Conservation (phyloP, 1,284 basidiomycete genomes). For the Sanghuangporus baumii region DNA sequence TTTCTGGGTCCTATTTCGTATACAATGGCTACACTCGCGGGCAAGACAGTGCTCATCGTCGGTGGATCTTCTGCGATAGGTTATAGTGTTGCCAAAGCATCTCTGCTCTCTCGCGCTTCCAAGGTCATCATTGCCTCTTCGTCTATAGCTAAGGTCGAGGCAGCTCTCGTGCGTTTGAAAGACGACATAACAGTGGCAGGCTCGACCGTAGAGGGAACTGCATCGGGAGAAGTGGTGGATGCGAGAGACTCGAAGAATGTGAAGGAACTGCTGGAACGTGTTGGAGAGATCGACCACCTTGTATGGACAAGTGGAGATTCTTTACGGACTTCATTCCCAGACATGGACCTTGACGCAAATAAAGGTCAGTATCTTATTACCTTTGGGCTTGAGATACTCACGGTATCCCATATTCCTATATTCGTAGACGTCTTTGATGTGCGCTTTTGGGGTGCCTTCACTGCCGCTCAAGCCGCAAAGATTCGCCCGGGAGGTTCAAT, state of each 20-base stretch:
- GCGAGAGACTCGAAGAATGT: slow-evolving; percentile 8
- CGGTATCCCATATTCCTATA: neutral
- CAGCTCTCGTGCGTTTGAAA: slow-evolving; percentile 7
- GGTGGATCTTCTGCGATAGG: slow-evolving; percentile 17
- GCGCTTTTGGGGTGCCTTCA: slow-evolving; percentile 22
- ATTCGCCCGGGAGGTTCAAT: slow-evolving; percentile 18
- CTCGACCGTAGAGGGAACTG: slow-evolving; percentile 1
- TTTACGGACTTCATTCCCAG: slow-evolving; percentile 12
- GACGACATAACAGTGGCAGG: neutral
- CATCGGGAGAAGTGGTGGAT: slow-evolving; percentile 18
- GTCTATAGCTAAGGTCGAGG: slow-evolving; percentile 4
- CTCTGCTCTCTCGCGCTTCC: slow-evolving; percentile 9
- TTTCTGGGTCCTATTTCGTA: too few relatives aligned
- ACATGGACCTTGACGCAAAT: slow-evolving; percentile 14
- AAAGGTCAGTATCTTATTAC: slow-evolving; percentile 9
- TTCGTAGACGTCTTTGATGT: slow-evolving; percentile 19
- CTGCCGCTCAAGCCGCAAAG: slow-evolving; percentile 19
- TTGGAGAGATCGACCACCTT: slow-evolving; percentile 22
- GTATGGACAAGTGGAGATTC: slow-evolving; percentile 21
- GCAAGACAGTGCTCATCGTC: slow-evolving; percentile 13
- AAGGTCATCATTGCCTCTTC: slow-evolving; percentile 18
- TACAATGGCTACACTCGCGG: slow-evolving; percentile 7
- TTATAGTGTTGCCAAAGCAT: slow-evolving; percentile 14
- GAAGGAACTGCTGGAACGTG: slow-evolving; percentile 13
- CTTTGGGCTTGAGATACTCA: neutral